These are phyloP conservation scores for Xerophyta viscosa DNA, from an alignment of 106 monocot genomes.

Conservation along the genomic window DNA sequence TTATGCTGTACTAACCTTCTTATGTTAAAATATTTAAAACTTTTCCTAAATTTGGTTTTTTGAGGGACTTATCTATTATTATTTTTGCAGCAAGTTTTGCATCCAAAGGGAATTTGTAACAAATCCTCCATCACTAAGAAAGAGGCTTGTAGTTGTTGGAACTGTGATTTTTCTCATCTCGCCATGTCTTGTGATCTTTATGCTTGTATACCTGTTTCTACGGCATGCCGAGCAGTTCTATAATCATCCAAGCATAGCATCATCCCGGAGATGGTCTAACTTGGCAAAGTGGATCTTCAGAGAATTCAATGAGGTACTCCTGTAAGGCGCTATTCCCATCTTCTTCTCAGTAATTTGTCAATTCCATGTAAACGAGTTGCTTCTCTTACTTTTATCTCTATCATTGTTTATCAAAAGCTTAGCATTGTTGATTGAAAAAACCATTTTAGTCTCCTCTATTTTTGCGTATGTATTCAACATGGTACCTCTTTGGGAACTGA, in stretches of 20 bases:
- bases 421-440: too few species aligned
- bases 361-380: too few species aligned
- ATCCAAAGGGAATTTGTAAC: constrained; percentile 71
- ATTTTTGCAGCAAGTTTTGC: constrained; percentile 75
- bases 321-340: too few species aligned
- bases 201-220: constrained; percentile 86
- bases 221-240: constrained; percentile 97
- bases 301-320: constrained; percentile 92
- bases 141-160: constrained; percentile 64
- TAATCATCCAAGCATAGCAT: constrained; percentile 91
- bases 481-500: too few species aligned
- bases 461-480: too few species aligned
- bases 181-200: constrained; percentile 88
- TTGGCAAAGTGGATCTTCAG: constrained; percentile 93
- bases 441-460: too few species aligned
- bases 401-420: too few species aligned
- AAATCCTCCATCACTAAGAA: constrained; percentile 63
- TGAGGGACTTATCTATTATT: background rate
- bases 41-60: too few species aligned
- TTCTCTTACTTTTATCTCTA: too few species aligned
- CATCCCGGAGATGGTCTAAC: constrained; percentile 94
- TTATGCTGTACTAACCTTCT: too few species aligned
- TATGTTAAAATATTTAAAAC: too few species aligned
- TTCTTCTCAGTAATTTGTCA: too few species aligned
- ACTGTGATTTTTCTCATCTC: constrained; percentile 75